Evolutionary conservation across 129 eudicot genomes (phyloP).

Genomic region (Pittosporum tobira): DNA sequence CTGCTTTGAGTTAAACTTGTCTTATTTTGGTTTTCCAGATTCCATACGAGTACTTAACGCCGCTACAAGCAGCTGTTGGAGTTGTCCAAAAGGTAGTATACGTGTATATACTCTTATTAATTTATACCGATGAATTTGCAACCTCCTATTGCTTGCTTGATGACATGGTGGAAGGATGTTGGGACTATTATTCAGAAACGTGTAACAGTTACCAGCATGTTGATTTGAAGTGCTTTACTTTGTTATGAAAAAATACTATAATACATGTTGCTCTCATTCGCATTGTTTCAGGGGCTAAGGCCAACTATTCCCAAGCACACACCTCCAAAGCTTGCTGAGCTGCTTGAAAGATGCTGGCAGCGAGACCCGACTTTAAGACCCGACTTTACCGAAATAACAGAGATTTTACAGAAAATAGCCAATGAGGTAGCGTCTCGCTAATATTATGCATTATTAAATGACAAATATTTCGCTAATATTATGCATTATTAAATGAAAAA

Average conservation of each 20-base stretch:
- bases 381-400: constrained; percentile 48
- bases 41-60: constrained; percentile 48
- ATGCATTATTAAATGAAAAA: too few relatives aligned
- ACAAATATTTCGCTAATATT: too few relatives aligned
- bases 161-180: too few relatives aligned
- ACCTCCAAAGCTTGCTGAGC: constrained; percentile 45
- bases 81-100: constrained; percentile 54
- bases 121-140: too few relatives aligned
- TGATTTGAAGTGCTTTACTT: not conserved
- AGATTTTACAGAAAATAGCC: constrained; percentile 34
- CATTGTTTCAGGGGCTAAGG: constrained; percentile 39
- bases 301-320: constrained; percentile 64
- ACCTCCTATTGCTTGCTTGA: too few relatives aligned
- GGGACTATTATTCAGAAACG: not conserved
- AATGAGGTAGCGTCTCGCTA: constrained; percentile 57
- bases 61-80: constrained; percentile 67
- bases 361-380: constrained; percentile 54
- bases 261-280: not conserved
- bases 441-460: too few relatives aligned
- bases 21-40: constrained; percentile 21
- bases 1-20: not conserved
- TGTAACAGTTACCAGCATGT: not conserved
- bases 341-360: constrained; percentile 66
- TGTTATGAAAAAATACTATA: not conserved
- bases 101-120: too few relatives aligned